Percentiles rank a stretch among this genome's conserved stretches.
Evolutionary conservation across 345 rosid genomes (phyloP).

Genomic region (Acer yangbiense): DNA sequence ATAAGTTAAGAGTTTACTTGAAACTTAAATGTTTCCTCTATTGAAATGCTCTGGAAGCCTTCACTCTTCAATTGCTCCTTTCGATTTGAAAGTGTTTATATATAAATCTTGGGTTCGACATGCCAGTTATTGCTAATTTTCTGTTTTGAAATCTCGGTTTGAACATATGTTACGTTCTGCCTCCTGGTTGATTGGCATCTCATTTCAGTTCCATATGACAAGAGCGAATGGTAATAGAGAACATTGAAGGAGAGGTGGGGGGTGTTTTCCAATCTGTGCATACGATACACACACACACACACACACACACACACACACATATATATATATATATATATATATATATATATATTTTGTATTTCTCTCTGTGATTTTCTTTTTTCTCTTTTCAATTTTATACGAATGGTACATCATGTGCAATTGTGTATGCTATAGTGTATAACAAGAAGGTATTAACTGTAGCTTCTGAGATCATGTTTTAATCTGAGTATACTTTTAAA

Average conservation of each 20-base stretch:
- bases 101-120: too few relatives aligned
- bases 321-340: too few relatives aligned
- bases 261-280: background rate
- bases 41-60: background rate
- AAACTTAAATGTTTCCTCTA: background rate
- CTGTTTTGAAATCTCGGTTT: too few relatives aligned
- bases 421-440: background rate
- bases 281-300: background rate
- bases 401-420: conserved; percentile 5
- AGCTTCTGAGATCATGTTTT: conserved; percentile 19
- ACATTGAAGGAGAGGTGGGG: background rate
- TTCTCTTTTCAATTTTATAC: background rate
- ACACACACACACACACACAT: too few relatives aligned
- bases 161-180: background rate
- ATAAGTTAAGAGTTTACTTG: background rate
- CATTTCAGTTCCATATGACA: background rate
- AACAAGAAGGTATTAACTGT: conserved; percentile 5
- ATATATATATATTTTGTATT: too few relatives aligned
- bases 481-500: conserved; percentile 55
- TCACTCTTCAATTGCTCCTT: too few relatives aligned
- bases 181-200: background rate
- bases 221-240: background rate
- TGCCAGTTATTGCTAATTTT: too few relatives aligned
- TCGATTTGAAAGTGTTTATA: too few relatives aligned
- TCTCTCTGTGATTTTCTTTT: background rate